phyloP scores from a whole-genome alignment of 306 rosid species.

The Fagus sylvatica region DNA sequence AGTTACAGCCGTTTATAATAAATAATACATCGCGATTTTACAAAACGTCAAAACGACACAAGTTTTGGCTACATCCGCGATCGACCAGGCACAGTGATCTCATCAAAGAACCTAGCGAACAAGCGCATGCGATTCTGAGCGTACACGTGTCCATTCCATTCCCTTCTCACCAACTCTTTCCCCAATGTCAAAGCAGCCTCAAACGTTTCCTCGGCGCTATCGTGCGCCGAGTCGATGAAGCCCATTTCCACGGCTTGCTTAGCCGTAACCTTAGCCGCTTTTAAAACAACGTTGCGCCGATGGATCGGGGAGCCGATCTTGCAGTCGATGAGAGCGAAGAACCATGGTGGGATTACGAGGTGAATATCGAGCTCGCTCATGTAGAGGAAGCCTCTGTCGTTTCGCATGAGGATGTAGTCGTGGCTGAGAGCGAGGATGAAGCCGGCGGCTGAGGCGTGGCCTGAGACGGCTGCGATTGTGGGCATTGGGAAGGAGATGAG shows the following conservation, averaged over 20 bases:
- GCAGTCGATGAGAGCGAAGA: conserved; percentile 40
- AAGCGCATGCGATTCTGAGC: conserved; percentile 50
- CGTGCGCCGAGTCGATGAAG: conserved; percentile 60
- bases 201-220: conserved; percentile 50
- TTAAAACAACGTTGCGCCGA: conserved; percentile 51
- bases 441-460: conserved; percentile 86
- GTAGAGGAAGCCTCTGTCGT: conserved; percentile 74
- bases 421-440: conserved; percentile 62
- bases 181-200: conserved; percentile 51
- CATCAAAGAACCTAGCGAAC: conserved; percentile 34
- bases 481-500: conserved; percentile 76
- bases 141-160: conserved; percentile 78
- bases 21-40: too few relatives aligned
- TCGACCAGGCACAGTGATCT: conserved; percentile 6
- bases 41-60: too few relatives aligned
- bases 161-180: conserved; percentile 39
- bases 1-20: too few relatives aligned
- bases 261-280: conserved; percentile 65
- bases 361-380: conserved; percentile 85
- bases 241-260: conserved; percentile 56
- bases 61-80: conserved; percentile 41
- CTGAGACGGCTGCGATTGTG: conserved; percentile 72
- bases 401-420: conserved; percentile 70
- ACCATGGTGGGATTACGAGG: conserved; percentile 56
- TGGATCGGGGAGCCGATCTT: conserved; percentile 54